Evolutionary conservation across 2,329 filamentous ascomycete species (phyloP).

Genomic region (Botrytis sinoallii): DNA sequence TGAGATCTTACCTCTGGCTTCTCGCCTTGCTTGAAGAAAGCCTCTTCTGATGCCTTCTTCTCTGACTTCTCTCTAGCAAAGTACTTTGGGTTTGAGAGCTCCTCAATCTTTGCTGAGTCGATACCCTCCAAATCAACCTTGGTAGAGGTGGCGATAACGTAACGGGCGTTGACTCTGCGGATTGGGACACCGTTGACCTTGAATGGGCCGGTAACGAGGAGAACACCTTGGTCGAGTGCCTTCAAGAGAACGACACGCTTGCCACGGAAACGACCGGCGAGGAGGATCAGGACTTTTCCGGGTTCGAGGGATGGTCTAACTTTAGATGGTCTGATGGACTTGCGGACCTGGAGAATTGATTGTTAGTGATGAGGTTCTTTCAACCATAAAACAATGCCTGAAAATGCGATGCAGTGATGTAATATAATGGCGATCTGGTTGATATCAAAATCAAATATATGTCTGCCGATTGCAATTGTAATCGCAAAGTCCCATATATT

Average conservation of each 20-base stretch:
- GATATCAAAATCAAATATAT: background rate
- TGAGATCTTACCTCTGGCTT: conserved; percentile 78
- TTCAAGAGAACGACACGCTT: conserved; percentile 99
- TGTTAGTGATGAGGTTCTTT: conserved; percentile 28
- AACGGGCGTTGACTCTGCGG: conserved; percentile 88
- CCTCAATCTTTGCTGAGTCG: conserved; percentile 85
- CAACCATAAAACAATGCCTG: background rate
- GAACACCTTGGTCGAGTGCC: conserved; percentile 93
- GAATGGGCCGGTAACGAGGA: conserved; percentile 99
- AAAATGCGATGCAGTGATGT: background rate
- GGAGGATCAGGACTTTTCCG: conserved; percentile 96
- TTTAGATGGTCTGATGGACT: conserved; percentile 83
- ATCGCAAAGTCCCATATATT: conserved; percentile 23
- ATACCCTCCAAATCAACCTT: conserved; percentile 82
- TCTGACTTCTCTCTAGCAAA: conserved; percentile 93
- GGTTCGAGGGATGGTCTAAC: conserved; percentile 87
- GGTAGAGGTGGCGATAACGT: conserved; percentile 87
- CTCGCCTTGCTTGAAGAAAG: conserved; percentile 99
- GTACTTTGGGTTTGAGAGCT: conserved; percentile 74
- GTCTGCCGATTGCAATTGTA: conserved; percentile 23
- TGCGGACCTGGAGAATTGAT: conserved; percentile 74
- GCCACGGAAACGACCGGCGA: conserved; percentile 98
- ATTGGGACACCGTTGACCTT: conserved; percentile 99
- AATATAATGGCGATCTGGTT: background rate
- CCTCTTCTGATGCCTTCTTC: conserved; percentile 96